phyloP scores from a whole-genome alignment of 129 eudicot genomes.

The Gnaphalium uliginosum region DNA sequence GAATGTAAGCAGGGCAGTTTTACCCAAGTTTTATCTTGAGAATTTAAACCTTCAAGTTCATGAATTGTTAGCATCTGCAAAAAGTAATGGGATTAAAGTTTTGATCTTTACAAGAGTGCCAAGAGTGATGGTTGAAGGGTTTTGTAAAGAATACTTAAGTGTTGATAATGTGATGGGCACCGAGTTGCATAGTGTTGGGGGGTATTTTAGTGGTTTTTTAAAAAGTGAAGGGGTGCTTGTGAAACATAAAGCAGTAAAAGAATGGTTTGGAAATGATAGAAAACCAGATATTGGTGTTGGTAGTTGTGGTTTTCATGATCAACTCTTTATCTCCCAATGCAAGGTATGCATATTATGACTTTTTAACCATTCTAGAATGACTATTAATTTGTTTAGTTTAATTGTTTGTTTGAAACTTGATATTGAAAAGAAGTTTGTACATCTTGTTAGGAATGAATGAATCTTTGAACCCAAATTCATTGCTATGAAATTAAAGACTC shows the following conservation, averaged over 20 bases:
- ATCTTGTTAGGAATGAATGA: background rate
- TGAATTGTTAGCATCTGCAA: constrained; percentile 39
- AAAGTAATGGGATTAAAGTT: constrained; percentile 34
- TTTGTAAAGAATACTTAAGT: constrained; percentile 65
- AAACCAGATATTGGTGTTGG: constrained; percentile 82
- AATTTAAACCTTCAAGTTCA: constrained; percentile 54
- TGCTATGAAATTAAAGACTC: background rate
- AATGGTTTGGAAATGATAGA: constrained; percentile 48
- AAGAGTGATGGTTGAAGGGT: constrained; percentile 85
- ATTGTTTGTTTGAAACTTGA: background rate
- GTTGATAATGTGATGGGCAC: constrained; percentile 62
- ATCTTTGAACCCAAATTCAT: constrained; percentile 1
- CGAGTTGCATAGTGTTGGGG: constrained; percentile 61
- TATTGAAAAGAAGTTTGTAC: background rate
- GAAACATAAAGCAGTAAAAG: constrained; percentile 72
- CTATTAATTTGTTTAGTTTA: background rate
- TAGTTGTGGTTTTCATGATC: constrained; percentile 54
- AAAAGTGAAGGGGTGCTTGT: constrained; percentile 55
- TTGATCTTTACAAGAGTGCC: constrained; percentile 66
- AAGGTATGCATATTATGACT: constrained; percentile 50
- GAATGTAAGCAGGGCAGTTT: constrained; percentile 66
- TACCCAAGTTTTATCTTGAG: constrained; percentile 90
- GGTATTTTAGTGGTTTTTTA: constrained; percentile 59
- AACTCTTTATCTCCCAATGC: constrained; percentile 66
- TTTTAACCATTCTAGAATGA: constrained; percentile 24